Conservation (phyloP, 768 basidiomycete genomes). For the Mycena leptocephala region DNA sequence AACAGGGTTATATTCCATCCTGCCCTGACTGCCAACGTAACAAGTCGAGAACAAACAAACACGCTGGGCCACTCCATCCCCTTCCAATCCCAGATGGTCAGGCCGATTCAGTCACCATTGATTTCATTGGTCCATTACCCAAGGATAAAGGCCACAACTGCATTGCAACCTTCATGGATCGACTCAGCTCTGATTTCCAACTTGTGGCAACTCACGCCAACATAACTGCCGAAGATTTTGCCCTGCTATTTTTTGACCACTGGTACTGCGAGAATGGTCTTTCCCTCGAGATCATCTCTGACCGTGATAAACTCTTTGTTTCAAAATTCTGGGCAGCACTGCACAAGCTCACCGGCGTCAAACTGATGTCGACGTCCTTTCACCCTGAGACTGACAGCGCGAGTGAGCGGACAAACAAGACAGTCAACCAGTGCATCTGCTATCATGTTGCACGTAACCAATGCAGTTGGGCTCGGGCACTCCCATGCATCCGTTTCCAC, state of each 20-base stretch:
- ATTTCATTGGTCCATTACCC: constrained; percentile 35
- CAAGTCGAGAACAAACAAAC: constrained; percentile 38
- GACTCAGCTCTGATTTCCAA: constrained; percentile 16
- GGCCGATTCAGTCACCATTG: neutral
- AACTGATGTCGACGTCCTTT: constrained; percentile 39
- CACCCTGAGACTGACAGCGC: constrained; percentile 56
- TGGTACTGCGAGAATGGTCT: constrained; percentile 48
- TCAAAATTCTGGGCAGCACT: constrained; percentile 49
- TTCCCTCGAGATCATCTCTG: constrained; percentile 42
- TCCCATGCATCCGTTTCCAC: constrained; percentile 46
- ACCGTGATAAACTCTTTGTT: constrained; percentile 50
- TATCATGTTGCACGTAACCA: constrained; percentile 49
- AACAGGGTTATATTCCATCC: constrained; percentile 41
- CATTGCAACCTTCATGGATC: constrained; percentile 23
- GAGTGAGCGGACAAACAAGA: constrained; percentile 51
- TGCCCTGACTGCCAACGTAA: constrained; percentile 49
- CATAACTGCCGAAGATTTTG: constrained; percentile 28
- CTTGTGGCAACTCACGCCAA: constrained; percentile 12
- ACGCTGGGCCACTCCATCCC: constrained; percentile 43
- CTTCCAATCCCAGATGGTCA: constrained; percentile 37
- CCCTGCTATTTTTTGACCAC: constrained; percentile 34
- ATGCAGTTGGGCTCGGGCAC: constrained; percentile 43
- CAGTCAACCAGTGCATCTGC: constrained; percentile 44
- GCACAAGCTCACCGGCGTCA: no score
- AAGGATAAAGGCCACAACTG: neutral